A percentile compares a stretch with the other conserved stretches of the same genome.
These are phyloP conservation scores for Lyophyllum decastes DNA, from an alignment of 768 basidiomycete species.

Conservation along the genomic window DNA sequence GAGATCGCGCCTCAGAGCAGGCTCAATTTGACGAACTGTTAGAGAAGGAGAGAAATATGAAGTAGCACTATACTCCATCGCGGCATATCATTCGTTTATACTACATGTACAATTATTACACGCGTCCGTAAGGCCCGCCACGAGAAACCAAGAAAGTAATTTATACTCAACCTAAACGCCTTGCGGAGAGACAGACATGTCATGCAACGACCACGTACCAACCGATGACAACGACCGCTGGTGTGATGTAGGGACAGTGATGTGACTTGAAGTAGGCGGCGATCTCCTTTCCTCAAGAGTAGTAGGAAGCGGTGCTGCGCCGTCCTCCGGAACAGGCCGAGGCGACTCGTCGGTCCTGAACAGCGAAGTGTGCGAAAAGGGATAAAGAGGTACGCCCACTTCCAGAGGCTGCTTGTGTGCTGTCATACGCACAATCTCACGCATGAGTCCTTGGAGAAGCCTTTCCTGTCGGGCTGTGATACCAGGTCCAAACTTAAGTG, in stretches of 20 bases:
- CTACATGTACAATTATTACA: slow-evolving; percentile 17
- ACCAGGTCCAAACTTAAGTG: slow-evolving; percentile 6
- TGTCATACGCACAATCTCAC: slow-evolving; percentile 82
- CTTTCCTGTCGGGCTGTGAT: slow-evolving; percentile 76
- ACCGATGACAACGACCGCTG: slow-evolving; percentile 10
- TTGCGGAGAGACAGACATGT: slow-evolving; percentile 22
- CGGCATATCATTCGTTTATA: slow-evolving; percentile 7
- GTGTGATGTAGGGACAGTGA: slow-evolving; percentile 12
- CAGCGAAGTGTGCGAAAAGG: slow-evolving; percentile 70
- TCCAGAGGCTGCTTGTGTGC: slow-evolving; percentile 78
- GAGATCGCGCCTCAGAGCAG: slow-evolving; percentile 47
- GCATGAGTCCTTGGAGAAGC: slow-evolving; percentile 80
- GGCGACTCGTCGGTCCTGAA: slow-evolving; percentile 52
- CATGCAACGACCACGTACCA: slow-evolving; percentile 26
- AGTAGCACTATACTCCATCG: slow-evolving; percentile 13
- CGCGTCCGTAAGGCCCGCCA: slow-evolving; percentile 1
- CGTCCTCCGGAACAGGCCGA: slow-evolving; percentile 30
- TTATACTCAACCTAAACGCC: slow-evolving; percentile 4
- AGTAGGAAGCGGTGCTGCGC: slow-evolving; percentile 39
- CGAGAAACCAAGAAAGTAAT: background rate
- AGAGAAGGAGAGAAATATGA: slow-evolving; percentile 55
- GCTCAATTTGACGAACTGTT: slow-evolving; percentile 59
- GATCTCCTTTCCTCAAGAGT: slow-evolving; percentile 32
- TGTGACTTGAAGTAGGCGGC: slow-evolving; percentile 11
- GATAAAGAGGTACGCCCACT: slow-evolving; percentile 79